Conservation (phyloP, 371 early-diverging fungal species). For the Homolaphlyctis polyrhiza region DNA sequence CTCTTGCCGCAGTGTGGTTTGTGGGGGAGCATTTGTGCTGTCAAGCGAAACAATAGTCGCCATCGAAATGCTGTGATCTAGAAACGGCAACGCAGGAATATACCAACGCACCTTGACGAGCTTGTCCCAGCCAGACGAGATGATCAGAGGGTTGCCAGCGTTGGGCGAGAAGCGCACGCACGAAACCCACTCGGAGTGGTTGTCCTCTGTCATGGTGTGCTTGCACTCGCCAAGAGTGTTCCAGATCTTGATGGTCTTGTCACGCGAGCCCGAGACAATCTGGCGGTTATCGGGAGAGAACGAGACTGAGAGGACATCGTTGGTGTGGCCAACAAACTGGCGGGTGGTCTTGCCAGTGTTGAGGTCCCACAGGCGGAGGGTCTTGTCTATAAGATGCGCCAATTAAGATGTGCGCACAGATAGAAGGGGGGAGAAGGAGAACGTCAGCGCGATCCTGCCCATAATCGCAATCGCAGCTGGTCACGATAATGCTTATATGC, state of each 20-base stretch:
- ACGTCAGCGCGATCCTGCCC: neutral
- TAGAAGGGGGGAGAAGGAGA: neutral
- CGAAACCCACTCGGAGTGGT: constrained; percentile 97
- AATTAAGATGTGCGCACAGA: neutral
- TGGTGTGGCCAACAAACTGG: constrained; percentile 94
- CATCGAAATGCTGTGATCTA: constrained; percentile 8
- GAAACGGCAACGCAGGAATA: constrained; percentile 1
- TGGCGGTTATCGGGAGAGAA: constrained; percentile 99
- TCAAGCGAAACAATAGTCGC: neutral
- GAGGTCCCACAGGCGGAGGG: constrained; percentile 97
- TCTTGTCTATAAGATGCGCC: constrained; percentile 72
- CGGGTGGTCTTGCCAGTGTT: constrained; percentile 90
- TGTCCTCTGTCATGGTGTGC: constrained; percentile 88
- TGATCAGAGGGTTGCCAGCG: constrained; percentile 94
- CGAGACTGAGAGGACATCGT: constrained; percentile 94
- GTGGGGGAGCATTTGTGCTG: neutral
- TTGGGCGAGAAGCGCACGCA: constrained; percentile 98
- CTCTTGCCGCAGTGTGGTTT: neutral
- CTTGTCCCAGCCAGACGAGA: constrained; percentile 99
- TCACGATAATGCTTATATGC: neutral
- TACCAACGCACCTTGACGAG: constrained; percentile 92
- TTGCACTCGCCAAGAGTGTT: constrained; percentile 99
- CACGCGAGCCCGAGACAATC: constrained; percentile 96
- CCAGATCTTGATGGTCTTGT: constrained; percentile 99
- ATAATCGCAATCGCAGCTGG: neutral